phyloP scores from a whole-genome alignment of 1,139 yeast species.

The Spencermartinsiella ligniputridi region DNA sequence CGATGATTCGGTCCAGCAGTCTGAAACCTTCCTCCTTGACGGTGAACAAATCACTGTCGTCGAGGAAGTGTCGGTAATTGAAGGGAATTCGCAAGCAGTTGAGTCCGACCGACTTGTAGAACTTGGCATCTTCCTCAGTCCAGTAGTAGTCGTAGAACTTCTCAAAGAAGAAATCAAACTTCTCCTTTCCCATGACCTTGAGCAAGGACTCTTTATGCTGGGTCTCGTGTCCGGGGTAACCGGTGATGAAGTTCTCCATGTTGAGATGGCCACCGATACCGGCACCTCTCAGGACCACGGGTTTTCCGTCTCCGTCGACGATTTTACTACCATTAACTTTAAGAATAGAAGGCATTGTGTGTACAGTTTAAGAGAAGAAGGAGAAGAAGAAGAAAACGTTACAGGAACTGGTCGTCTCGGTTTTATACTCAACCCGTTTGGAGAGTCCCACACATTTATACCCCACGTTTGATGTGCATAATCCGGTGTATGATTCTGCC shows the following conservation, averaged over 20 bases:
- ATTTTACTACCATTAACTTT: slow-evolving; percentile 41
- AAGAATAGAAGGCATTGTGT: slow-evolving; percentile 8
- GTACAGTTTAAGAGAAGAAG: neutral
- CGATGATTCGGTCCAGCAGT: slow-evolving; percentile 39
- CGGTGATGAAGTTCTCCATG: slow-evolving; percentile 50
- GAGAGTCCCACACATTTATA: neutral
- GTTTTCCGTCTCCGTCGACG: slow-evolving; percentile 37
- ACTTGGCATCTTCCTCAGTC: slow-evolving; percentile 44
- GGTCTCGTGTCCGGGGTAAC: slow-evolving; percentile 47
- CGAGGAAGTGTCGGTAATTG: slow-evolving; percentile 45
- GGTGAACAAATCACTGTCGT: slow-evolving; percentile 40
- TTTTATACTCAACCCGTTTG: neutral
- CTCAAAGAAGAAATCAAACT: slow-evolving; percentile 43
- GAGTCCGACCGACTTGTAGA: slow-evolving; percentile 39
- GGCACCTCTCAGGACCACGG: slow-evolving; percentile 40
- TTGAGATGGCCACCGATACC: slow-evolving; percentile 47
- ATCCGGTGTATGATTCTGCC: neutral
- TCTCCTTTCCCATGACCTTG: slow-evolving; percentile 40
- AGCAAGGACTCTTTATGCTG: slow-evolving; percentile 41
- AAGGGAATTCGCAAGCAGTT: slow-evolving; percentile 46
- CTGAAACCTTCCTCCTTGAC: slow-evolving; percentile 42
- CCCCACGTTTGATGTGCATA: no score
- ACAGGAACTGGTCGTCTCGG: no score
- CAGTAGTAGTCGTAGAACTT: slow-evolving; percentile 47
- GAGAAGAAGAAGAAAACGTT: neutral